Base-by-base conservation (phyloP, 768 basidiomycete species). In the Fomitopsis pulvina region DNA sequence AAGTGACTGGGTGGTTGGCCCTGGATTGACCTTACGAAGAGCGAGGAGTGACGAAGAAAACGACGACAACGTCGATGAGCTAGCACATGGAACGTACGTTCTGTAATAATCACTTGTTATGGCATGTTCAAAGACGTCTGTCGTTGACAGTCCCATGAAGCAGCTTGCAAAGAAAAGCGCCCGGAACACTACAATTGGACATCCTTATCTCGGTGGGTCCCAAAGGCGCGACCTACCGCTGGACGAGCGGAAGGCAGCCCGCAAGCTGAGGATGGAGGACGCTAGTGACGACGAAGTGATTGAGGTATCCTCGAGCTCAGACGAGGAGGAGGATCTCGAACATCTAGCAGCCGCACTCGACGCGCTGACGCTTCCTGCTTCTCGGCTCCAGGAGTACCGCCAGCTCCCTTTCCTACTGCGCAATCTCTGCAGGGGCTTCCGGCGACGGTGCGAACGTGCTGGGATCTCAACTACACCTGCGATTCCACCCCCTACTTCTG, bases 321-420 rank as follows among this genome's bases (percentile, higher is more conserved):
- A 53, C 32, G 48, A 53, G 4, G 52, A 51, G 25, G 52, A 52
- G 12, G 52, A 53, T 8, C 28, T 55, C 22, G 34, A 48, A 12
- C 50, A 57, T n/a, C 56, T 61, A 5, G 22, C 51, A 4, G 41
- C 30, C 16, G 59, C 57, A 0, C 46, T 56, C 26, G 56, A 56
- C 16, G 48, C 52, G 2, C 46, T 57, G 26, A 56, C 55, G 1
- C 47, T 52, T 3, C 21, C 40, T 1, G 18, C 39, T 1, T 26
- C 32, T 2, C 58, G 54, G 5, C 24, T 60, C 16, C 30, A 41
- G 41, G 14, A 51, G 12, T 39, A 27, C 7, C 12, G 25, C 3
- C 67, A 66, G 45, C 69, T 84, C 4, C 84, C 84, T 0, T 86
- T 85, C 58, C 66, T 83, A 20, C 66, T 61, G 24, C 76, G 79